phyloP scores from a whole-genome alignment of 1,139 yeast genomes.

The Geotrichum siamense region DNA sequence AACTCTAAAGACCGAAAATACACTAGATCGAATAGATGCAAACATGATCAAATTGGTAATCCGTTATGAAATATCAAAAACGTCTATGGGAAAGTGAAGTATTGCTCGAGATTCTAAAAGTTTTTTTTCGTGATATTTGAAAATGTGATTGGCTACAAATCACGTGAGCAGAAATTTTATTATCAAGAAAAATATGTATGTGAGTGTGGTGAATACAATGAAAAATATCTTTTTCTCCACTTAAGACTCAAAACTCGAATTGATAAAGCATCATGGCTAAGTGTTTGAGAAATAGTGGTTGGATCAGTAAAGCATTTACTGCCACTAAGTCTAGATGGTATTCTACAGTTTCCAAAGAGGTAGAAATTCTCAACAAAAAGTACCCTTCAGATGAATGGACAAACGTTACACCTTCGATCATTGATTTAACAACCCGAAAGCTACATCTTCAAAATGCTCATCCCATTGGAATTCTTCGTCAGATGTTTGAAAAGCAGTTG shows the following conservation, averaged over 20 bases:
- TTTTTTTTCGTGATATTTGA: neutral
- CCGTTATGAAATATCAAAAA: too few species aligned
- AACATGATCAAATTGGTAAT: constrained; percentile 8
- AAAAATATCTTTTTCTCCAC: too few species aligned
- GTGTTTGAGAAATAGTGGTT: too few species aligned
- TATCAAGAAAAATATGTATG: too few species aligned
- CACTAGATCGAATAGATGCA: constrained; percentile 8
- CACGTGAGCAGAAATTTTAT: constrained; percentile 1
- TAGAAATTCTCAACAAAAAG: constrained; percentile 42
- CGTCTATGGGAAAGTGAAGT: neutral
- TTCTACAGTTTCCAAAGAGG: neutral
- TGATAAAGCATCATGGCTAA: neutral
- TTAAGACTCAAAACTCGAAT: too few species aligned
- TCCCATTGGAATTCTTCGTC: constrained; percentile 81
- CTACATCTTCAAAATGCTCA: constrained; percentile 69
- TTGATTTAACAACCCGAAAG: constrained; percentile 61
- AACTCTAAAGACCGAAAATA: constrained; percentile 13
- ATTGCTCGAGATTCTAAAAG: too few species aligned
- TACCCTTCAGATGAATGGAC: constrained; percentile 74
- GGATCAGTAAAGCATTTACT: too few species aligned
- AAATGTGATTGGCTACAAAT: neutral
- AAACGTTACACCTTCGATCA: constrained; percentile 71
- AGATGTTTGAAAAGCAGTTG: constrained; percentile 64
- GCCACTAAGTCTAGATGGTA: too few species aligned
- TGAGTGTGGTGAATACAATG: too few species aligned